These are phyloP conservation scores for Penicillium sp. DNA, from an alignment of 2,329 filamentous ascomycete species.

Conservation along the genomic window DNA sequence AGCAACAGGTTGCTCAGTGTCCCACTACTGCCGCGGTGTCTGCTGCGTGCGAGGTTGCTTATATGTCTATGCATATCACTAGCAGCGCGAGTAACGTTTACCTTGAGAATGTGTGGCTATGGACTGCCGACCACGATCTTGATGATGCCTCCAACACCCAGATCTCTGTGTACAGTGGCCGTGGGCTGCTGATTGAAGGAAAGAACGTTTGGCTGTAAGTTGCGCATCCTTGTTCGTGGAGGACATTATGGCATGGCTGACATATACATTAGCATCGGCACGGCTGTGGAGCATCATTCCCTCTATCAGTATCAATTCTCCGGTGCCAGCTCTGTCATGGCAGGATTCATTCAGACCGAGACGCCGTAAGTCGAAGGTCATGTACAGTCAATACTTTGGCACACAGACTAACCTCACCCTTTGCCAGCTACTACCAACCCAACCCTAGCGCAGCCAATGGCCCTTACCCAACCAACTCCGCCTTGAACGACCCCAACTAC, in stretches of 20 bases:
- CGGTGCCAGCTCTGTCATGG: slow-evolving; percentile 35
- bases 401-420: not conserved
- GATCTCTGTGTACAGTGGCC: slow-evolving; percentile 56
- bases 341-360: slow-evolving; percentile 43
- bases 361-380: slow-evolving; percentile 32
- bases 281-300: slow-evolving; percentile 50
- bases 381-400: too few species aligned
- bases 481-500: slow-evolving; percentile 41
- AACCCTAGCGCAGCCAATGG: slow-evolving; percentile 36
- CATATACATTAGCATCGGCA: slow-evolving; percentile 37
- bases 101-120: slow-evolving; percentile 56
- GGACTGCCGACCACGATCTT: slow-evolving; percentile 59
- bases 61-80: slow-evolving; percentile 43
- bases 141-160: slow-evolving; percentile 53
- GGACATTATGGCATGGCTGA: slow-evolving; percentile 4
- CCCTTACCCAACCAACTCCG: slow-evolving; percentile 34
- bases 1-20: slow-evolving; percentile 48
- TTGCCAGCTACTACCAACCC: slow-evolving; percentile 40
- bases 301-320: slow-evolving; percentile 54
- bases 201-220: slow-evolving; percentile 43
- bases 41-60: slow-evolving; percentile 39
- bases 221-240: not conserved
- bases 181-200: slow-evolving; percentile 55
- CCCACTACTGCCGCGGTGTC: slow-evolving; percentile 43
- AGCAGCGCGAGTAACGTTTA: slow-evolving; percentile 40